Base-by-base conservation (phyloP, 2,329 filamentous ascomycete genomes). In the Epichloe gansuensis region DNA sequence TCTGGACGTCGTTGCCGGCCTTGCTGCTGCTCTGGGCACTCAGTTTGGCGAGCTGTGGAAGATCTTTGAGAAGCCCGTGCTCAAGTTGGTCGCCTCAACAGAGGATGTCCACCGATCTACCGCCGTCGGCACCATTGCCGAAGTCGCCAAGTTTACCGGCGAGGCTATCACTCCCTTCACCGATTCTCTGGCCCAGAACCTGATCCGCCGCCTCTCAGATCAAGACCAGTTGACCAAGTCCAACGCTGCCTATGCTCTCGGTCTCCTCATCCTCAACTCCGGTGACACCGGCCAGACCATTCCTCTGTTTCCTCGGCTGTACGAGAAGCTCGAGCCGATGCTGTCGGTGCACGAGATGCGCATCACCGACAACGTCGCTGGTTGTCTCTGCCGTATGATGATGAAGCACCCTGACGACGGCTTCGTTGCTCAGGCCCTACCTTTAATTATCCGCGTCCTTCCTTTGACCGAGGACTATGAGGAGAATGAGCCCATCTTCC, bases 381-480 rank as follows among this genome's bases (percentile, higher is more conserved):
- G 91, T 49, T 96, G 91, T 68, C 76, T 97, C 45, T 86, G 83
- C 65, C 85, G 93, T 57, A 91, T 98, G 86, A 95, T 97, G 69
- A 80, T 88, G 66, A 86, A 86, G 63, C 85, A 95, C 70, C 85
- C 87, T n/a, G 83, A 91, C 60, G 81, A 80, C 60, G 83, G 94
- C 9, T 90, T 91, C 17, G 78, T 95, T 51, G 72, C 78, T 41
- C 83, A 95, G 55, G 88, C 95, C 21, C 79, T 98, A 1, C 91
- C 91, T 28, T 82, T 82, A 1, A 72, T 97, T 31, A 79, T 94
- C 53, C 79, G 80, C 56, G 78, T 91, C 31, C 79, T 97, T 39
- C 93, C 93, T 9, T 76, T 97, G 57, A 88, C 87, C 69, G 91
- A 95, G 66, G 93, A 97, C 68, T 97, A 81, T 62, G 90, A 96